Percentiles rank a stretch among this genome's conserved stretches.
These are phyloP conservation scores for Ganoderma lingzhi DNA, from an alignment of 1,284 basidiomycete genomes.

Conservation along the genomic window DNA sequence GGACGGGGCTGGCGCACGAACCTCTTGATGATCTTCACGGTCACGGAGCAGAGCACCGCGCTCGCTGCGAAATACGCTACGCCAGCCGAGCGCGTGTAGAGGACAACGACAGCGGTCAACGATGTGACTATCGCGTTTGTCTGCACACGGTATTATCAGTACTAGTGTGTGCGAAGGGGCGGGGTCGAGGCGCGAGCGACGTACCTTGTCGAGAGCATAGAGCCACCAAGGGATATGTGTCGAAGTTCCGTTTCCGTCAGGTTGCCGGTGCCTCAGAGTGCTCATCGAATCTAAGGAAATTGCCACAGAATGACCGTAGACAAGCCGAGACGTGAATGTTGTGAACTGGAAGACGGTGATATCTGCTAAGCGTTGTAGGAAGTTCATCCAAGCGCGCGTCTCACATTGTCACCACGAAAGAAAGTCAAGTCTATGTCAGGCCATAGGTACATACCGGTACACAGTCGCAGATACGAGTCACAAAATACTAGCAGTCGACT, in stretches of 20 bases:
- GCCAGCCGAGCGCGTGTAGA: constrained; percentile 76
- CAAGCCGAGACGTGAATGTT: no score
- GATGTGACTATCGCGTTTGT: constrained; percentile 57
- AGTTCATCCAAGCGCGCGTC: no score
- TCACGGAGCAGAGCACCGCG: constrained; percentile 65
- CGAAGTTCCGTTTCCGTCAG: no score
- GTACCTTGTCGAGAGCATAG: constrained; percentile 28
- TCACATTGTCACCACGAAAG: no score
- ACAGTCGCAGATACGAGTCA: no score
- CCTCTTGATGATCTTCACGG: constrained; percentile 76
- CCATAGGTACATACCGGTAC: no score
- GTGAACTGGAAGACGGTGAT: no score
- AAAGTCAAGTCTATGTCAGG: no score
- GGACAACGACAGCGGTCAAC: constrained; percentile 61
- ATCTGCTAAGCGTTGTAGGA: no score
- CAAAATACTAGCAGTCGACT: no score
- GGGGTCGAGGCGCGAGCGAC: not conserved
- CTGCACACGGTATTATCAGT: constrained; percentile 30
- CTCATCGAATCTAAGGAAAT: not conserved
- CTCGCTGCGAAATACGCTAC: constrained; percentile 75
- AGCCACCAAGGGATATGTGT: constrained; percentile 24
- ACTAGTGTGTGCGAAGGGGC: not conserved
- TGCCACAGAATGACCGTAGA: not conserved
- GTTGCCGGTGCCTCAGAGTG: no score
- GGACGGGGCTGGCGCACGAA: constrained; percentile 81